Percentiles rank a stretch among this genome's conserved stretches.
Evolutionary conservation across 345 rosid species (phyloP).

Genomic region (Nasturtium officinale): DNA sequence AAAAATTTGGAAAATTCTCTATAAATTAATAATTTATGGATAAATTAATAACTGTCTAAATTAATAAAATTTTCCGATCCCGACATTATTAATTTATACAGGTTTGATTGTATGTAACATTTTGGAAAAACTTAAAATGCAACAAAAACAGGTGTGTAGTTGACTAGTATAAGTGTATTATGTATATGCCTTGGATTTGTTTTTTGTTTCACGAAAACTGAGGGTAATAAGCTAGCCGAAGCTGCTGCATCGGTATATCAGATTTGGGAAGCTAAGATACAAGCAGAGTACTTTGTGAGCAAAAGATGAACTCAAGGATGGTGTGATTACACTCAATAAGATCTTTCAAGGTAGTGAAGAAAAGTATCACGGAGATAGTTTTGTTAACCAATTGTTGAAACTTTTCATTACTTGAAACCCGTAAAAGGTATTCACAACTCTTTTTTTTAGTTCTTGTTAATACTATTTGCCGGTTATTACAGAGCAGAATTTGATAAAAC

Average conservation of each 20-base stretch:
- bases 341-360: conserved; percentile 51
- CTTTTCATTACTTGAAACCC: conserved; percentile 31
- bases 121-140: conserved; percentile 65
- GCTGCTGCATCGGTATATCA: conserved; percentile 3
- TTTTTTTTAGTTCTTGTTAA: conserved; percentile 5
- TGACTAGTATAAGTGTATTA: neutral
- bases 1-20: no score
- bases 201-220: no score
- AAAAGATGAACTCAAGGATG: conserved; percentile 49
- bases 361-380: conserved; percentile 17
- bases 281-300: conserved; percentile 54
- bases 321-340: conserved; percentile 57
- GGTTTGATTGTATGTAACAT: no score
- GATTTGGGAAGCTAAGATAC: conserved; percentile 59
- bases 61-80: no score
- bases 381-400: conserved; percentile 49
- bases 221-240: no score
- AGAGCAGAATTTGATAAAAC: neutral
- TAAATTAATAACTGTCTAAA: no score
- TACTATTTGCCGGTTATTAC: conserved; percentile 17
- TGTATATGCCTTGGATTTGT: neutral
- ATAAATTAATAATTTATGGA: no score
- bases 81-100: no score
- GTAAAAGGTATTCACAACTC: neutral
- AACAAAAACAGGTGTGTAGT: conserved; percentile 49